These are phyloP conservation scores for Lathyrus tuberosus DNA, from an alignment of 306 rosid genomes.

Conservation along the genomic window DNA sequence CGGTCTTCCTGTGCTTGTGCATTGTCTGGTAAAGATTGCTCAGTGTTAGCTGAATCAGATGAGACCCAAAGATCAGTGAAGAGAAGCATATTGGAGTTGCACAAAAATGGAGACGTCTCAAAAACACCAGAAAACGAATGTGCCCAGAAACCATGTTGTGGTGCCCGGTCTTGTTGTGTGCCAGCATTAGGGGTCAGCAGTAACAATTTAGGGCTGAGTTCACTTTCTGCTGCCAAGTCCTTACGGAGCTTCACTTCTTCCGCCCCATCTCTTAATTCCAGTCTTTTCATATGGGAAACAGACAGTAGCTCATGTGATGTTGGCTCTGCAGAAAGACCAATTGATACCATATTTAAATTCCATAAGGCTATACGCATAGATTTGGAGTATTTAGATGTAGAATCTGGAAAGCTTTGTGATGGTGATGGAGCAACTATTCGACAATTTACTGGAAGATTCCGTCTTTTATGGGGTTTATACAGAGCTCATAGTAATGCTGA, in stretches of 20 bases:
- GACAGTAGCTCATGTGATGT: slow-evolving; percentile 65
- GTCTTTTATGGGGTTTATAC: slow-evolving; percentile 95
- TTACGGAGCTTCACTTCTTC: slow-evolving; percentile 82
- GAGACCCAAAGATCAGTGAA: slow-evolving; percentile 62
- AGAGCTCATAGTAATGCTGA: slow-evolving; percentile 99
- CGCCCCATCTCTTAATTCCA: slow-evolving; percentile 92
- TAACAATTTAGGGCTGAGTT: slow-evolving; percentile 81
- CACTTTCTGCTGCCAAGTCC: slow-evolving; percentile 79
- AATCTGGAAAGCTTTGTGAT: slow-evolving; percentile 93
- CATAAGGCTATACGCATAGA: slow-evolving; percentile 98
- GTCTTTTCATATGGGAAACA: slow-evolving; percentile 93
- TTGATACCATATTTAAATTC: slow-evolving; percentile 96
- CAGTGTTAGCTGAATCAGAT: slow-evolving; percentile 53
- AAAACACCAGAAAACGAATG: slow-evolving; percentile 47
- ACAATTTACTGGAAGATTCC: slow-evolving; percentile 92
- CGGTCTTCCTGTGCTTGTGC: slow-evolving; percentile 59
- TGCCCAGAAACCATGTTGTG: slow-evolving; percentile 60
- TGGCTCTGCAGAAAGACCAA: slow-evolving; percentile 85
- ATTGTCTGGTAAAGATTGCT: slow-evolving; percentile 57
- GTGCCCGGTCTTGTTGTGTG: slow-evolving; percentile 75
- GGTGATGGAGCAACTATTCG: slow-evolving; percentile 74
- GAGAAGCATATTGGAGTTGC: slow-evolving; percentile 49
- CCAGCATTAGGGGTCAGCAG: slow-evolving; percentile 93
- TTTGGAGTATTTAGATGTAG: slow-evolving; percentile 94
- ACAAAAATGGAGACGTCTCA: slow-evolving; percentile 51